Evolutionary conservation across 148 eudicot species (phyloP), one percentile per base, ranked within the genome.

Genomic region (Camellia granthamiana): DNA sequence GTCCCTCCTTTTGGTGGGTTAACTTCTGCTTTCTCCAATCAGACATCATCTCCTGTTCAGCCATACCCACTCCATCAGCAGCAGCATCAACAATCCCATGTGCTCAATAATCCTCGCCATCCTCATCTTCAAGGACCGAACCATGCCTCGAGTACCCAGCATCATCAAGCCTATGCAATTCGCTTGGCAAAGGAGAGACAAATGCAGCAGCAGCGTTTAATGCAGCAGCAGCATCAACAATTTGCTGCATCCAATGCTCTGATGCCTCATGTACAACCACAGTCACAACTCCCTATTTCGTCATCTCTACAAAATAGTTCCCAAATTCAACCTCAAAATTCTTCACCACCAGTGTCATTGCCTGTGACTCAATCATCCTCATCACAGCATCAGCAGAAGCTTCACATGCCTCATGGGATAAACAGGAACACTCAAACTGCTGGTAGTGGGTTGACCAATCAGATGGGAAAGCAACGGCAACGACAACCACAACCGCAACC

Each of bases 131-230:
- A 87, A 77, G 92, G 90, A 23, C 80, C 91, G 14, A 87, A 89
- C 77, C 92, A 89, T 77, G 52, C 85, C n/a, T 63, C 81, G 41
- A 87, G 80, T 72, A 58, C 86, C 19, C 97, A 93, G 79, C 92
- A 90, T 47, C 92, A 89, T 52, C 93, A 92, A 88, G 92, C 96
- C 60, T 88, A 83, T 78, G 87, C 92, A 59, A 58, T 89, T 14
- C 94, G 88, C 58, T 51, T 88, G 64, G 90, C 92, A 16, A 95
- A 94, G 86, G 95, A 93, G 65, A 84, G 89, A 75, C 93, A 92
- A n/a, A 63, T 86, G 30, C 92, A 91, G 78, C 69, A 89, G 77
- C 91, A 84, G 66, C 91, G 84, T 72, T 86, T 83, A 41, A 89
- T 79, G 73, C 97, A 86, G 42, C 93, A 21, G 15, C 69, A 92